Evolutionary conservation across 352 stramenopile species (phyloP).

Genomic region (Phytophthora hibernalis): DNA sequence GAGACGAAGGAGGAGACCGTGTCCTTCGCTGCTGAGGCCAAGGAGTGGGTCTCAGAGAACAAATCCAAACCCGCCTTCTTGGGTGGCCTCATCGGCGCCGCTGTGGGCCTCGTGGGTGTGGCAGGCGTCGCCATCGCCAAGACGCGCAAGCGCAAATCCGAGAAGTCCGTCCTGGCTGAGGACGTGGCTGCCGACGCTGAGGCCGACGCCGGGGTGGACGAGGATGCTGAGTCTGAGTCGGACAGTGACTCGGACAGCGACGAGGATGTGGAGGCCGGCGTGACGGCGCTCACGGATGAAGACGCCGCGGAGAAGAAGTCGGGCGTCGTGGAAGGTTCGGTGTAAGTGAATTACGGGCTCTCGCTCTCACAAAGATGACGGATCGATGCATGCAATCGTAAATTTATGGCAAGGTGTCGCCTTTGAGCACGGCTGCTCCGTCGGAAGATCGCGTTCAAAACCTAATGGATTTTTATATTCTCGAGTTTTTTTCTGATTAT

Average conservation of each 20-base stretch:
- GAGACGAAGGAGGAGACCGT: conserved; percentile 38
- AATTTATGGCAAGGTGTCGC: conserved; percentile 35
- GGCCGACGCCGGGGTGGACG: conserved; percentile 46
- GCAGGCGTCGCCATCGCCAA: conserved; percentile 54
- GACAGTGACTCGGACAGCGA: conserved; percentile 54
- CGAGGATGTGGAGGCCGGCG: conserved; percentile 41
- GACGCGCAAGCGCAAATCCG: conserved; percentile 49
- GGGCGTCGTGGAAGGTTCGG: conserved; percentile 65
- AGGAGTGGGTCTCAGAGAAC: conserved; percentile 52
- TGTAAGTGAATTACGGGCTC: conserved; percentile 52
- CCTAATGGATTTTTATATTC: conserved; percentile 23
- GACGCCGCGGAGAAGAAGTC: conserved; percentile 46
- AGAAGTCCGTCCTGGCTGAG: conserved; percentile 51
- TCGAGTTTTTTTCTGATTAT: background rate
- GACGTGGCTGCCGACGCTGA: conserved; percentile 42
- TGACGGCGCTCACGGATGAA: conserved; percentile 41
- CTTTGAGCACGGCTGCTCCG: conserved; percentile 3
- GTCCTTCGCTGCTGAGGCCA: conserved; percentile 50
- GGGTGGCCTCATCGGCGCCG: conserved; percentile 51
- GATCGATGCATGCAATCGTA: conserved; percentile 34
- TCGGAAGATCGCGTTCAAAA: conserved; percentile 25
- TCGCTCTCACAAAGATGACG: conserved; percentile 10
- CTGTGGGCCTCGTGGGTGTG: conserved; percentile 54
- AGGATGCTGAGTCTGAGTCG: conserved; percentile 49
- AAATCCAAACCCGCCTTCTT: conserved; percentile 45